Evolutionary conservation across 768 basidiomycete species (phyloP), one percentile per base, ranked within the genome.

Genomic region (Butyriboletus loyo): DNA sequence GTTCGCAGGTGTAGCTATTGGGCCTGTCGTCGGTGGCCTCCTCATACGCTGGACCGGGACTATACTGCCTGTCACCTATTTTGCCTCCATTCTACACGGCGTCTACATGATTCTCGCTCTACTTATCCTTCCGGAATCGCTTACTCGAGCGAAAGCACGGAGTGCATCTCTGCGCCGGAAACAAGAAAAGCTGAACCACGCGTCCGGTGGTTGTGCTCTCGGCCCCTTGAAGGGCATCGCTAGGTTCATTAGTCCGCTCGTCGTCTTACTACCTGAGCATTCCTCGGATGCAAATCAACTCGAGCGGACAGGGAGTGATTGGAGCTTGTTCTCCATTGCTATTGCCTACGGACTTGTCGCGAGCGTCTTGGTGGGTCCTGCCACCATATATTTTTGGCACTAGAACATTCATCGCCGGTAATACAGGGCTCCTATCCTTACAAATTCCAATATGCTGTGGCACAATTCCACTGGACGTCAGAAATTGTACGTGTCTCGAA

Each of bases 121-220:
- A 67, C 69, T 85, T 52, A 25, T 90, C 54, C 62, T 95, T 43
- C 93, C 93, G 0, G 92, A 97, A 68, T 90, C 91, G 0, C 75
- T 93, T 1, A 80, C 85, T 10, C 62, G 67, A 32, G 71, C 66
- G 0, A 72, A 80, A 46, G 83, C 78, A 50, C 55, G 58, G 51
- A 50, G 60, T 37, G 61, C 65, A 53, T 36, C 56, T 49, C 35
- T 56, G 46, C 62, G 62, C 5, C 19, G 38, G 25, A 49, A 30
- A 48, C 44, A 50, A 37, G 52, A 59, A 55, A n/a, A 62, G 59
- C 25, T 44, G 25, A 50, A 31, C 9, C 32, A 41, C 6, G 35
- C 41, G 5, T 32, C 56, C 7, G 31, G 38, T 13, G 22, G 44
- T 28, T 43, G 21, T 34, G 25, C 25, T 46, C 19, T 46, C 14